Evolutionary conservation across 306 rosid species (phyloP).

Genomic region (Vigna nakashimae): DNA sequence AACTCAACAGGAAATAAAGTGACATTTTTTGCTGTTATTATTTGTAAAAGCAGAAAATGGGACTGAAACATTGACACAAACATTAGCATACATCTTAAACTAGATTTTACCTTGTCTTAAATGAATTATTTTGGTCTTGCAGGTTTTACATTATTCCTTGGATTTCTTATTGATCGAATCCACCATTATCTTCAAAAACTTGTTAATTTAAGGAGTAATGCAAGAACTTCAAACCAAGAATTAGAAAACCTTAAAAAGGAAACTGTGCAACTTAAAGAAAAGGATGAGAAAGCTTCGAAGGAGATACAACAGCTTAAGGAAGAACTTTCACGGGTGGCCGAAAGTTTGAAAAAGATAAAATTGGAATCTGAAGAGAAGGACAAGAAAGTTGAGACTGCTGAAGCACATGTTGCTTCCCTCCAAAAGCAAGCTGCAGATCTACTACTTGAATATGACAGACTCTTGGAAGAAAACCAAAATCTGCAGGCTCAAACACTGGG

Average conservation of each 20-base stretch:
- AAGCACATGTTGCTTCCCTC: conserved; percentile 74
- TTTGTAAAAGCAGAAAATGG: conserved; percentile 8
- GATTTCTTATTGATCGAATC: conserved; percentile 73
- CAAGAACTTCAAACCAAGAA: conserved; percentile 72
- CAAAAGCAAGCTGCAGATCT: conserved; percentile 85
- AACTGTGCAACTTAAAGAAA: conserved; percentile 53
- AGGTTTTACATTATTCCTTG: conserved; percentile 86
- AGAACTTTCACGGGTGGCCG: conserved; percentile 51
- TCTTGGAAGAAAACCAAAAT: conserved; percentile 85
- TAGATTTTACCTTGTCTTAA: conserved; percentile 14
- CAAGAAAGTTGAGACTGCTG: conserved; percentile 70
- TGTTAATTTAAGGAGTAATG: conserved; percentile 52
- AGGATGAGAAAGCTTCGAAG: conserved; percentile 65
- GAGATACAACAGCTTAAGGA: conserved; percentile 65
- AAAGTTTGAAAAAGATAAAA: conserved; percentile 70
- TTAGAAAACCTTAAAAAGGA: conserved; percentile 68
- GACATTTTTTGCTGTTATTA: not conserved
- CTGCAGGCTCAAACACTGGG: conserved; percentile 70
- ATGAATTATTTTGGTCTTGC: conserved; percentile 41
- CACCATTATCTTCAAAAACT: conserved; percentile 78
- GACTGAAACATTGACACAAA: not conserved
- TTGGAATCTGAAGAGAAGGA: conserved; percentile 69
- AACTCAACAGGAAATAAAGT: not conserved
- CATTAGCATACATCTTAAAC: not conserved
- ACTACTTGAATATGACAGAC: conserved; percentile 79